Base-by-base conservation (phyloP, 805 yeast species). In the Zygoascus tannicola region DNA sequence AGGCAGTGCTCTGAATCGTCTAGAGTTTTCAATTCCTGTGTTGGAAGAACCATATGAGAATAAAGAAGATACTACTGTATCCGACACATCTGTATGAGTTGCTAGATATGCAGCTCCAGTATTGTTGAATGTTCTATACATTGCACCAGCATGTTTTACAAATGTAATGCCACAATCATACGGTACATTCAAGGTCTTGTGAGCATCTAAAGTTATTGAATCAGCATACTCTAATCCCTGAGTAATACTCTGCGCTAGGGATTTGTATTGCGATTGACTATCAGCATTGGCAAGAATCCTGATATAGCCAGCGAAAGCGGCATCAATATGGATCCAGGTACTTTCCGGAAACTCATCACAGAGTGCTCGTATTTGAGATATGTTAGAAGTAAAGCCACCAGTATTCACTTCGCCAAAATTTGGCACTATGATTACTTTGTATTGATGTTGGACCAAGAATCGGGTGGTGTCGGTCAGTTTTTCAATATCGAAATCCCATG, bases 321-420 rank as follows among this genome's bases (percentile, higher is more conserved):
- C 57, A 36, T 53, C 57, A 33, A 53, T 40, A 43, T 53, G 57
- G 32, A 53, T 37, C 57, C 57, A 53, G 4, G 57, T 54, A 7
- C 43, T 41, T n/a, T n/a, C n/a, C n/a, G n/a, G n/a, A 39, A 50
- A 47, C 32, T 33, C 43, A 36, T 46, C 50, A 32, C 57, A 53
- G 15, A 53, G 40, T 14, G 35, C 28, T 16, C 53, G 41, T 8
- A 53, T 32, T 18, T 34, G 15, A 3, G 22, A 22, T 15, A 53
- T 18, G n/a, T 46, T 15, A 5, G 44, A 23, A 14, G 56, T 50
- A 41, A 41, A 53, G 23, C 34, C 45, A 4, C 57, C 57, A 28
- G 54, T 53, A 34, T 53, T 53, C 35, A 53, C 57, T 28, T 53
- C 57, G 5, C 56, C 57, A 28, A 49, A 47, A 23, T 48, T 45